Evolutionary conservation across 495 filamentous ascomycete genomes (phyloP).

Genomic region (Penicillium taxi): DNA sequence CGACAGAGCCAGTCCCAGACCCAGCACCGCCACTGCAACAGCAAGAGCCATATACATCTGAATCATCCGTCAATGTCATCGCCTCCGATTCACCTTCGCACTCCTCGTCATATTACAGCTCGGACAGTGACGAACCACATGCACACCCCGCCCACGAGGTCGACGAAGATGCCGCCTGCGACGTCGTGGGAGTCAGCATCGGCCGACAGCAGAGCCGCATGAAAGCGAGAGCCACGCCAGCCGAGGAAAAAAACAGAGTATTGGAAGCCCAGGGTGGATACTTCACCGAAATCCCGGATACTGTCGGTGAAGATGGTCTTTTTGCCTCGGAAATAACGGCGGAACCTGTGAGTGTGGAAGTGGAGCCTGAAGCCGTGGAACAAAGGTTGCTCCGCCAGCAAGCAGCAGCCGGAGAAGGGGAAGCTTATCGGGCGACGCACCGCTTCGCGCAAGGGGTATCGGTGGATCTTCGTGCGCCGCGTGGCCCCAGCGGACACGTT

Average conservation of each 20-base stretch:
- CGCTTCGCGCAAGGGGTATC: conserved; percentile 1
- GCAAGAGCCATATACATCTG: conserved; percentile 15
- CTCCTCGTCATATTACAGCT: conserved; percentile 25
- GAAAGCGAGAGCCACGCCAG: conserved; percentile 61
- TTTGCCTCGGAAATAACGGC: conserved; percentile 28
- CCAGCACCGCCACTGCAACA: conserved; percentile 1
- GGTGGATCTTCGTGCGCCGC: conserved; percentile 6
- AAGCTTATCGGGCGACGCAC: conserved; percentile 3
- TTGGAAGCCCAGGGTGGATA: conserved; percentile 52
- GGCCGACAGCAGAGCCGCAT: conserved; percentile 63
- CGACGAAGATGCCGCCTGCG: conserved; percentile 42
- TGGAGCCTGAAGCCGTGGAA: background rate
- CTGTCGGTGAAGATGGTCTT: conserved; percentile 21
- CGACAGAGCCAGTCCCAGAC: background rate
- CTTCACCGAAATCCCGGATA: conserved; percentile 38
- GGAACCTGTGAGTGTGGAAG: conserved; percentile 26
- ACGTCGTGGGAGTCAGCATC: conserved; percentile 72
- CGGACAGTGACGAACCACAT: conserved; percentile 31
- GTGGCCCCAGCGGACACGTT: conserved; percentile 12
- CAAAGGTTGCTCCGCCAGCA: background rate
- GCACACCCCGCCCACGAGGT: conserved; percentile 13
- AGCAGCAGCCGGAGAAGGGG: background rate
- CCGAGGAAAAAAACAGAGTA: conserved; percentile 64
- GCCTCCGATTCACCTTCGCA: conserved; percentile 18
- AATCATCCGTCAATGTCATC: conserved; percentile 14